Evolutionary conservation across 495 filamentous ascomycete genomes (phyloP), one percentile per base, ranked within the genome.

Genomic region (Sordaria brevicollis): DNA sequence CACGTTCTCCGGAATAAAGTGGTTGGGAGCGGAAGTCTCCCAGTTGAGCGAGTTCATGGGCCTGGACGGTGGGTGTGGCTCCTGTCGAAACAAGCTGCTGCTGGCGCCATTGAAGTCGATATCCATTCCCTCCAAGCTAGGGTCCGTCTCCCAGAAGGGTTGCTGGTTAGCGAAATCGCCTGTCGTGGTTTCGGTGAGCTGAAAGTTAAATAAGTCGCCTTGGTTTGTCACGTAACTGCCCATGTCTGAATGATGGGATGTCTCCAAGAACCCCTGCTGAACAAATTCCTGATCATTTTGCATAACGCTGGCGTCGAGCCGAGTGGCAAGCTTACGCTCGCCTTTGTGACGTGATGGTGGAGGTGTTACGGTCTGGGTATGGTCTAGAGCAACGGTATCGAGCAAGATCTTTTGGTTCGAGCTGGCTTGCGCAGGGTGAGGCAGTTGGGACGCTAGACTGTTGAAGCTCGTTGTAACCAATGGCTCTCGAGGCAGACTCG

Each of bases 121-220:
- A 67, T 84, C 85, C 85, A 89, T 88, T 11, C 78, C 82, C 67
- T 76, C 79, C 75, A 85, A 82, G 70, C 77, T 80, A 2, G 82
- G 73, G 65, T 88, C 85, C 15, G 90, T 82, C 70, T 94, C 92
- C 91, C 92, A 95, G 76, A 93, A 93, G 33, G 89, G 77, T 67
- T 88, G 86, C 43, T 89, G 84, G 71, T 89, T 87, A 7, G 85
- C 85, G 69, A 90, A 90, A 9, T 90, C 88, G 25, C 89, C 91
- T 6, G 88, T 84, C 39, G 90, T 87, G 1, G 92, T 88, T 35
- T 91, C 90, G 3, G 91, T 86, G 70, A 90, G 85, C 11, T 86
- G 86, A 72, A 93, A 89, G 34, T 87, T 86, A 73, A 93, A 92
- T 75, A 85, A 77, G 66, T 84, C 82, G 41, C 73, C 76, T 37